Conservation (phyloP, 306 rosid genomes). For the Coriaria nepalensis region DNA sequence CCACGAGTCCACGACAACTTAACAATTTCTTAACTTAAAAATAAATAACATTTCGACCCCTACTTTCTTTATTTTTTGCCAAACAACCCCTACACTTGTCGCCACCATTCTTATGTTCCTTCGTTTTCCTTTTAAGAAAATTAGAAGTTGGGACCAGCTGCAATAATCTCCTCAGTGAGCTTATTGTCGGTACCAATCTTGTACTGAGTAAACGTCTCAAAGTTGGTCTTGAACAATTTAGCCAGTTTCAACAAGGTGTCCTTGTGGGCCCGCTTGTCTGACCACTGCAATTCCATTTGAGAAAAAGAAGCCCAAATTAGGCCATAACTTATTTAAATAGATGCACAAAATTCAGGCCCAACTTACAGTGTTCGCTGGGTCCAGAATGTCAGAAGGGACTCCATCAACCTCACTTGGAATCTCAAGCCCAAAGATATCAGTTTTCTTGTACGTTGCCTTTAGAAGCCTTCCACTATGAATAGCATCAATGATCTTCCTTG, state of each 20-base stretch:
- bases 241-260: slow-evolving; percentile 51
- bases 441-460: slow-evolving; percentile 38
- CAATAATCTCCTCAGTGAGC: slow-evolving; percentile 62
- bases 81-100: too few species aligned
- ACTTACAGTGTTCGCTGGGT: slow-evolving; percentile 70
- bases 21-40: too few species aligned
- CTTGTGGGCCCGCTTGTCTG: slow-evolving; percentile 42
- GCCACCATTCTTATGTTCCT: too few species aligned
- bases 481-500: slow-evolving; percentile 77
- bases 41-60: too few species aligned
- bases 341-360: neutral
- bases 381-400: slow-evolving; percentile 64
- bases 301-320: neutral
- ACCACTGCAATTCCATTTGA: slow-evolving; percentile 39
- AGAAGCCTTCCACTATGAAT: slow-evolving; percentile 70
- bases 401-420: slow-evolving; percentile 67
- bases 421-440: slow-evolving; percentile 64
- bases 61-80: too few species aligned
- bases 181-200: slow-evolving; percentile 45
- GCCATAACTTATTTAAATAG: neutral
- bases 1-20: too few species aligned
- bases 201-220: slow-evolving; percentile 44
- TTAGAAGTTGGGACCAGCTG: slow-evolving; percentile 66
- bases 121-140: neutral
- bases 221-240: slow-evolving; percentile 59